phyloP scores from a whole-genome alignment of 2,329 filamentous ascomycete species.

The Cytospora schulzeri region DNA sequence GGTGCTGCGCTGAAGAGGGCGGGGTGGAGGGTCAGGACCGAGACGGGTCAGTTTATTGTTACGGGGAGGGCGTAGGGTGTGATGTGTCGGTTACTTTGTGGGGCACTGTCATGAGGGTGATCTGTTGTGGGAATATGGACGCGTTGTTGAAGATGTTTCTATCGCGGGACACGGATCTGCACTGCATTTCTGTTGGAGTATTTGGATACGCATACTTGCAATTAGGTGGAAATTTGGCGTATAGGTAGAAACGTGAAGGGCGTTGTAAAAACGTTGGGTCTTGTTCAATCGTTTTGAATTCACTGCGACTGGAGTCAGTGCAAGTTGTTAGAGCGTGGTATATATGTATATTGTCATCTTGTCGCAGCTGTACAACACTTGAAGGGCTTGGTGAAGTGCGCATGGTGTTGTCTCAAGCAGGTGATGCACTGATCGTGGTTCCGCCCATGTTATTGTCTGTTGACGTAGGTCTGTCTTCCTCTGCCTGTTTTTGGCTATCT shows the following conservation, averaged over 20 bases:
- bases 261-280: background rate
- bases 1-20: constrained; percentile 72
- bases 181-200: background rate
- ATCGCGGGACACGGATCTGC: background rate
- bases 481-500: background rate
- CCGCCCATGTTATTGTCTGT: background rate
- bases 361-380: background rate
- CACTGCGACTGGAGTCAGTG: background rate
- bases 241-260: background rate
- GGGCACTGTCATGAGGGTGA: background rate
- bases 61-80: constrained; percentile 49
- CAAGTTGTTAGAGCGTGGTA: background rate
- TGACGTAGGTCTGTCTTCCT: background rate
- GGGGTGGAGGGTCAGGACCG: constrained; percentile 80
- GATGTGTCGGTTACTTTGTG: background rate
- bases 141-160: background rate
- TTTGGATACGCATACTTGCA: background rate
- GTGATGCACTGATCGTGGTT: background rate
- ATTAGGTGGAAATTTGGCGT: background rate
- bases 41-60: constrained; percentile 71
- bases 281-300: background rate
- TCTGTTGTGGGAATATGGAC: background rate
- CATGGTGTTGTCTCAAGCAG: background rate
- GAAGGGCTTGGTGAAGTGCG: background rate
- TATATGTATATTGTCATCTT: background rate